These are phyloP conservation scores for Jacaranda mimosifolia DNA, from an alignment of 257 asterid genomes.

Conservation along the genomic window DNA sequence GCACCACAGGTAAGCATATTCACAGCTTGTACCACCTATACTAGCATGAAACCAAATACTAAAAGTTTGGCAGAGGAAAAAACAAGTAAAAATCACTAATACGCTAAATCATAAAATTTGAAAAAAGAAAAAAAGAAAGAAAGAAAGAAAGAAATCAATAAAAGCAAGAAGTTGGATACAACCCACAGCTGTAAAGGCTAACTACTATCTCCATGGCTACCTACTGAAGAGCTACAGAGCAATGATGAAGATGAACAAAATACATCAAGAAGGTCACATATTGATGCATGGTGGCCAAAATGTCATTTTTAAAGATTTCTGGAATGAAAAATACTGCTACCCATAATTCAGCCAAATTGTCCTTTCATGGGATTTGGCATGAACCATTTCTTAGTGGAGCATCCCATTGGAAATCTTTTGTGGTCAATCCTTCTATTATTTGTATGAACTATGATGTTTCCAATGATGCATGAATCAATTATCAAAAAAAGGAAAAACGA, in stretches of 20 bases:
- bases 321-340: slow-evolving; percentile 13
- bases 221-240: slow-evolving; percentile 9
- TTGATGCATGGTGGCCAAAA: slow-evolving; percentile 1
- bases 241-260: slow-evolving; percentile 6
- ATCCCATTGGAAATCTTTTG: neutral
- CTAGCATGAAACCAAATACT: slow-evolving; percentile 17
- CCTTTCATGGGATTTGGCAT: slow-evolving; percentile 7
- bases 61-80: neutral
- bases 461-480: neutral
- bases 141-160: neutral
- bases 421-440: neutral
- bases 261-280: neutral
- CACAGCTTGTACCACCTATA: neutral
- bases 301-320: neutral
- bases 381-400: neutral
- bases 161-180: neutral
- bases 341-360: neutral
- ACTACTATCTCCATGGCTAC: neutral
- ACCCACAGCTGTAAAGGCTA: neutral
- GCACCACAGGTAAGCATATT: neutral
- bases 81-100: neutral
- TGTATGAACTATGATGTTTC: neutral
- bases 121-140: neutral
- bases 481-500: neutral
- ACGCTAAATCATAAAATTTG: neutral